phyloP scores from a whole-genome alignment of 2,329 filamentous ascomycete genomes.

The Claviceps purpurea region DNA sequence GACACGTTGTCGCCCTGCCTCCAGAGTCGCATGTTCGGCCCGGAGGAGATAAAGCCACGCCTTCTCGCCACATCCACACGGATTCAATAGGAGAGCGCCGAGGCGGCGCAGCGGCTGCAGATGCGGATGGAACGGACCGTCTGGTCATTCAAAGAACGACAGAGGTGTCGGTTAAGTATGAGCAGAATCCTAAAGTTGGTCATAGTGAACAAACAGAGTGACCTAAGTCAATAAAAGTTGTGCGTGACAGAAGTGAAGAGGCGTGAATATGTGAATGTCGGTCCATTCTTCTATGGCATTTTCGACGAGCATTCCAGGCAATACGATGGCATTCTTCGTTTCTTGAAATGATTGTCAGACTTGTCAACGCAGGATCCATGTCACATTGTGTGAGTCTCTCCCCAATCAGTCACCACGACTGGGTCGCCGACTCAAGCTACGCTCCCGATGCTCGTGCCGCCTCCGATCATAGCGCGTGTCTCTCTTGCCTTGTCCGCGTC shows the following conservation, averaged over 20 bases:
- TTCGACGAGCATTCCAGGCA: background rate
- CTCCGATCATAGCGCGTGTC: conserved; percentile 10
- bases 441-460: conserved; percentile 9
- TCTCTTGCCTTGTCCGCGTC: conserved; percentile 5
- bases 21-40: background rate
- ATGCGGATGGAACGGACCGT: background rate
- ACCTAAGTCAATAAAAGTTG: background rate
- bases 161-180: conserved; percentile 2
- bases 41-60: background rate
- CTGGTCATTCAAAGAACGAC: conserved; percentile 5
- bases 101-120: background rate
- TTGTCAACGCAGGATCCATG: background rate
- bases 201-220: background rate
- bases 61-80: background rate
- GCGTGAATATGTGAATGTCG: background rate
- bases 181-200: background rate
- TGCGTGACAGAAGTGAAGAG: background rate
- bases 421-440: conserved; percentile 3
- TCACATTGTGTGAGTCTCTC: background rate
- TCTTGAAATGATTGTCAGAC: background rate
- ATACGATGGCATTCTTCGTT: too few relatives aligned
- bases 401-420: background rate
- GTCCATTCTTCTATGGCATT: background rate
- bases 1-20: background rate
- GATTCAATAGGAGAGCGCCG: background rate